Evolutionary conservation across 1,284 basidiomycete species (phyloP).

Genomic region (Veloboletus limbatus): DNA sequence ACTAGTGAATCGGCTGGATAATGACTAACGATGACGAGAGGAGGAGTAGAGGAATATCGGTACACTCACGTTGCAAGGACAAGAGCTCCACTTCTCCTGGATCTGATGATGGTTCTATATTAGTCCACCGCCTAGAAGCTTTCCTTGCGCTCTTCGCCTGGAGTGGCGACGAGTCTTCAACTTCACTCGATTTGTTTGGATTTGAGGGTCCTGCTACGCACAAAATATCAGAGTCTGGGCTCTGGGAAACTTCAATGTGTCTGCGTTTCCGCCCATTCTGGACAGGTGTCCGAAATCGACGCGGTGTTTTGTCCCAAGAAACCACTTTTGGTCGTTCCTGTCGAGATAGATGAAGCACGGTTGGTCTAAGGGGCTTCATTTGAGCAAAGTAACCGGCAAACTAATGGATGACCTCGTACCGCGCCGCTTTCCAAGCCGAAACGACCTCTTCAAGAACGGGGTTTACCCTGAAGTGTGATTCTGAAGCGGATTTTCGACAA

Average conservation of each 20-base stretch:
- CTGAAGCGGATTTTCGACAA: constrained; percentile 55
- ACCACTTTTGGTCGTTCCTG: constrained; percentile 19
- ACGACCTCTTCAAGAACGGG: constrained; percentile 59
- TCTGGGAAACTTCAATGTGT: constrained; percentile 14
- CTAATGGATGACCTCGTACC: constrained; percentile 40
- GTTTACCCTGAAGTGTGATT: constrained; percentile 60
- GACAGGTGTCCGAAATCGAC: constrained; percentile 13
- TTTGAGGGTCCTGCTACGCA: constrained; percentile 29
- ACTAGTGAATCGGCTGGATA: constrained; percentile 38
- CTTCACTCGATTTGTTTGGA: constrained; percentile 24
- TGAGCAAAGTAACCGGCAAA: background rate
- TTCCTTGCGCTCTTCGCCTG: constrained; percentile 24
- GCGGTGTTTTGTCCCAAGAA: constrained; percentile 19
- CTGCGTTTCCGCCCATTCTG: constrained; percentile 28
- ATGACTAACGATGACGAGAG: constrained; percentile 3
- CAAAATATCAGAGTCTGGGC: constrained; percentile 24
- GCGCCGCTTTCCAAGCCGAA: constrained; percentile 57
- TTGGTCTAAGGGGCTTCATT: constrained; percentile 34
- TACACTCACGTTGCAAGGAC: constrained; percentile 18
- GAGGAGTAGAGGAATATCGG: background rate
- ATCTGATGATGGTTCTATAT: constrained; percentile 23
- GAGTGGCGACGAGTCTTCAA: constrained; percentile 26
- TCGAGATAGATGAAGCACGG: constrained; percentile 40
- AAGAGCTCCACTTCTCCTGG: constrained; percentile 28
- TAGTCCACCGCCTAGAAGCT: constrained; percentile 4